Evolutionary conservation across 1,284 basidiomycete genomes (phyloP).

Genomic region (Tilletia caries): DNA sequence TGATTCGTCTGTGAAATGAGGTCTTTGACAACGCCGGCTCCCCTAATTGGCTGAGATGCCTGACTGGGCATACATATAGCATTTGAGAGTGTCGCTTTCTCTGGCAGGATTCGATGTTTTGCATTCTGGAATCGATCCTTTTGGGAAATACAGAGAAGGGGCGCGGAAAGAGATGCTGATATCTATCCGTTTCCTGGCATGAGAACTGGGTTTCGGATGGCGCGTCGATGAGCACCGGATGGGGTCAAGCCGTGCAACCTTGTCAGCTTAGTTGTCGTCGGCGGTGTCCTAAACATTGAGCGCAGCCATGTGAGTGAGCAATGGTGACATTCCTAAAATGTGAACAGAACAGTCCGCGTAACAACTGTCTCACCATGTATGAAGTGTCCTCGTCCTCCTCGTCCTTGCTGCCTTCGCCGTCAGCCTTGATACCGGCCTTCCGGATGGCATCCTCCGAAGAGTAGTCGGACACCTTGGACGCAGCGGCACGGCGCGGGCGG

Average conservation of each 20-base stretch:
- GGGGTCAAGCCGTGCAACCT: not conserved
- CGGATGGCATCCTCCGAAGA: slow-evolving; percentile 12
- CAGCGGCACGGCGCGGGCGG: slow-evolving; percentile 4
- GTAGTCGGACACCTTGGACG: slow-evolving; percentile 11
- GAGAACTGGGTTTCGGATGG: too few species aligned
- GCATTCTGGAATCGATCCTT: not conserved
- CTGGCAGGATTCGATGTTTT: too few species aligned
- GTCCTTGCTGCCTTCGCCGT: not conserved
- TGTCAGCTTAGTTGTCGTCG: not conserved
- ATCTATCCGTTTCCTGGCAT: too few species aligned
- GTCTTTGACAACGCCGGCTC: too few species aligned
- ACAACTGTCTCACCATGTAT: not conserved
- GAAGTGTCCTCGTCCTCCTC: not conserved
- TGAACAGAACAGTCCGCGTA: not conserved
- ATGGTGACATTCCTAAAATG: not conserved
- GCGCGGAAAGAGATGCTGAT: not conserved
- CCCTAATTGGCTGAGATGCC: too few species aligned
- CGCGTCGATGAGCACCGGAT: too few species aligned
- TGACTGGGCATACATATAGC: too few species aligned
- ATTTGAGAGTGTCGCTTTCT: too few species aligned
- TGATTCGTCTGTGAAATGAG: too few species aligned
- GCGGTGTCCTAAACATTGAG: not conserved
- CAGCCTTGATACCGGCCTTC: not conserved
- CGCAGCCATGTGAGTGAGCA: not conserved
- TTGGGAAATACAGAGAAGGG: not conserved